Base-by-base conservation (phyloP, 2,329 filamentous ascomycete species). In the Parafenestella ontariensis region DNA sequence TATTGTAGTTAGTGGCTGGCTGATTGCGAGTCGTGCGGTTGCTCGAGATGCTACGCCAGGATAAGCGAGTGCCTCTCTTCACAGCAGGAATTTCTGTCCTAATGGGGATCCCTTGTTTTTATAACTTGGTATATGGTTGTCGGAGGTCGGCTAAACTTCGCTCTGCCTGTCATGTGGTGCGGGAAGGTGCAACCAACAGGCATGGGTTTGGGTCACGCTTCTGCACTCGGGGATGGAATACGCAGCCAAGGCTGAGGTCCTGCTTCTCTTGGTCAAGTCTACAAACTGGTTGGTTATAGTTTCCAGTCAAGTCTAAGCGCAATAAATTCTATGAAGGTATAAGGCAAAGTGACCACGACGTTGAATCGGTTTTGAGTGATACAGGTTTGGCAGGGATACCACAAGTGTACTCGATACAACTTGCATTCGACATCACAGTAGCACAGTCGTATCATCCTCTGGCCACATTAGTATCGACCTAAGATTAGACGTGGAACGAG, bases 91-190 rank as follows among this genome's bases (percentile, higher is more conserved):
- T 29, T 29, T 29, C 15, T 18, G 9, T 9, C 9, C 18, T 10
- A 17, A 29, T 33, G 36, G 26, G 10, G 10, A 15, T 41, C 9
- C 18, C n/a, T 47, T n/a, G 13, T 24, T 44, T 47, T 64, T 65
- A 59, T 56, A 54, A 52, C 44, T 42, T 54, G 45, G 39, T 55
- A 36, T 54, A 31, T 49, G 49, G 46, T 49, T 56, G 49, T 69
- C 69, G 69, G 69, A 68, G 66, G 56, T 73, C 66, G 68, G 66
- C 64, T 66, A 71, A 64, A 64, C 49, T 49, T 55, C 60, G 57
- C 59, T 68, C 61, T 69, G 51, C 52, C 39, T 51, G 64, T 71
- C 68, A 67, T 65, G 68, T 61, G 62, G 65, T 59, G 43, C 31
- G 57, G 46, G 51, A n/a, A 44, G 50, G 56, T 58, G 52, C 50